A percentile compares a stretch with the other conserved stretches of the same genome.
These are phyloP conservation scores for Kregervanrija delftensis DNA, from an alignment of 805 yeast species.

Conservation along the genomic window DNA sequence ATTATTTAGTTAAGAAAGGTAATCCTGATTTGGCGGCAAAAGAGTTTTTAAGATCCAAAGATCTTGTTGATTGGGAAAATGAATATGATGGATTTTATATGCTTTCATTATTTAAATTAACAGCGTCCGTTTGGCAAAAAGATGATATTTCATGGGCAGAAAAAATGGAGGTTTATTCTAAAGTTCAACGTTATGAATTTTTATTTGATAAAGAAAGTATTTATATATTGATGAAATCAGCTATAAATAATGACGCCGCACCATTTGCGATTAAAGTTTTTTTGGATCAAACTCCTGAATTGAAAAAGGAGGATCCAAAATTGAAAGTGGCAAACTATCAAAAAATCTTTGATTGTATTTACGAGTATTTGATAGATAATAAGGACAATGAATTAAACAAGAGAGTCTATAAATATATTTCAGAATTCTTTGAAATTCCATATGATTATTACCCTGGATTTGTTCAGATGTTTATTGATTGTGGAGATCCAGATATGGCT, in stretches of 20 bases:
- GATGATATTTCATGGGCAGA: slow-evolving; percentile 11
- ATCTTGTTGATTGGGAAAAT: slow-evolving; percentile 38
- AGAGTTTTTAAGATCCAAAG: slow-evolving; percentile 17
- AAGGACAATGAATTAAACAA: slow-evolving; percentile 36
- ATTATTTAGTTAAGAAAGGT: slow-evolving; percentile 12
- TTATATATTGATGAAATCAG: slow-evolving; percentile 27
- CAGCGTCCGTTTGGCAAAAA: slow-evolving; percentile 16
- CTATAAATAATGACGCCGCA: slow-evolving; percentile 8
- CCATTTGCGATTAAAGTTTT: slow-evolving; percentile 10
- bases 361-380: slow-evolving; percentile 5
- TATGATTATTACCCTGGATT: slow-evolving; percentile 52
- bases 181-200: slow-evolving; percentile 34
- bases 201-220: slow-evolving; percentile 33
- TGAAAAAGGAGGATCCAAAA: slow-evolving; percentile 30
- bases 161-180: slow-evolving; percentile 31
- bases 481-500: slow-evolving; percentile 55
- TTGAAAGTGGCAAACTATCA: slow-evolving; percentile 13
- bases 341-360: slow-evolving; percentile 13
- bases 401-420: slow-evolving; percentile 52
- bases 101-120: slow-evolving; percentile 21
- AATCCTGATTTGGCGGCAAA: slow-evolving; percentile 4
- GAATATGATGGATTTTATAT: slow-evolving; percentile 25
- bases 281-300: slow-evolving; percentile 14
- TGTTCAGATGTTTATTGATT: slow-evolving; percentile 47
- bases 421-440: slow-evolving; percentile 50